phyloP scores from a whole-genome alignment of 495 filamentous ascomycete genomes.

The Xylaria nigripes region DNA sequence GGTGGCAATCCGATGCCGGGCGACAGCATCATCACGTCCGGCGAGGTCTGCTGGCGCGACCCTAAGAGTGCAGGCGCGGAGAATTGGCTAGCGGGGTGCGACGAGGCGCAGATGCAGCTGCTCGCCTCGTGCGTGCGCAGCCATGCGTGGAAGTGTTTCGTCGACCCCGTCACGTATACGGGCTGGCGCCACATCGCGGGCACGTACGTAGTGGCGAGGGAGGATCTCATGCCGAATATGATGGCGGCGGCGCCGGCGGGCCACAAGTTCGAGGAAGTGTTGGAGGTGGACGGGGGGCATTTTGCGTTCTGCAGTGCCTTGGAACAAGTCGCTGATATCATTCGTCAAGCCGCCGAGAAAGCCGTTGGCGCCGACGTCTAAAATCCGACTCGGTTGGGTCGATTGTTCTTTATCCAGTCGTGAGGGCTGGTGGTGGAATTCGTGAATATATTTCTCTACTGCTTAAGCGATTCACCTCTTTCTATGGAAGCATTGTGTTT shows the following conservation, averaged over 20 bases:
- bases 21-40: not conserved
- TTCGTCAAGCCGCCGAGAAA: not conserved
- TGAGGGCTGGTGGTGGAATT: too few relatives aligned
- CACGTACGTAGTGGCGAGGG: not conserved
- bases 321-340: constrained; percentile 1
- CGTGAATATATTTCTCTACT: too few relatives aligned
- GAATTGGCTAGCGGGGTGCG: not conserved
- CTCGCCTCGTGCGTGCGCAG: not conserved
- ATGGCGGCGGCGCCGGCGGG: constrained; percentile 4
- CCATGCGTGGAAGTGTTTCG: constrained; percentile 4
- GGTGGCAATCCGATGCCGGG: not conserved
- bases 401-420: too few relatives aligned
- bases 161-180: not conserved
- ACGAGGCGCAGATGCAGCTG: constrained; percentile 3
- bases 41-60: constrained; percentile 5
- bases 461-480: too few relatives aligned
- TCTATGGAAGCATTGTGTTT: too few relatives aligned
- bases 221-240: constrained; percentile 7
- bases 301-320: constrained; percentile 2
- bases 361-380: not conserved
- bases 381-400: too few relatives aligned
- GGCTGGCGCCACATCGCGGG: constrained; percentile 5
- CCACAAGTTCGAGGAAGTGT: constrained; percentile 2
- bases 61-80: not conserved
- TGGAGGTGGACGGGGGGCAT: constrained; percentile 6